Percentiles rank a stretch among this genome's conserved stretches.
phyloP scores from a whole-genome alignment of 345 rosid species.

The Hibiscus syriacus region DNA sequence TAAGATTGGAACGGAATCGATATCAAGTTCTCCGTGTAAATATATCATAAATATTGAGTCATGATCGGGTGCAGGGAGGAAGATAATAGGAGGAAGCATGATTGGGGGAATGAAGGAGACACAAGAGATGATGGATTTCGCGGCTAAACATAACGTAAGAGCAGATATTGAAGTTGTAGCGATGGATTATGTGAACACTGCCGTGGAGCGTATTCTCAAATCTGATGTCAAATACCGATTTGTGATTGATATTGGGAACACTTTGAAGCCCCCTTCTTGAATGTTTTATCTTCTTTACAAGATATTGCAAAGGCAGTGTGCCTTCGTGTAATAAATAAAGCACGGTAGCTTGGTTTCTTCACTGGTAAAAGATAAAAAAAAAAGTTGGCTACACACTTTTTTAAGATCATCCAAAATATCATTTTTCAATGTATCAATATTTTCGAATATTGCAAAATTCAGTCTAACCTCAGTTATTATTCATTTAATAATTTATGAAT shows the following conservation, averaged over 20 bases:
- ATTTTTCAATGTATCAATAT: too few species aligned
- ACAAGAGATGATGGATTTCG: constrained; percentile 56
- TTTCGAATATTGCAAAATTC: too few species aligned
- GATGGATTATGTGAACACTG: constrained; percentile 50
- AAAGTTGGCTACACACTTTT: too few species aligned
- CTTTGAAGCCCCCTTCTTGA: constrained; percentile 1
- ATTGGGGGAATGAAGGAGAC: constrained; percentile 59
- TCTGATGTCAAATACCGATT: constrained; percentile 50
- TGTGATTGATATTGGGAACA: constrained; percentile 46
- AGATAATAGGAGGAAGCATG: background rate
- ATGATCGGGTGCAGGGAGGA: background rate
- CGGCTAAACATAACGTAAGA: constrained; percentile 35
- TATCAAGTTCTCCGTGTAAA: background rate
- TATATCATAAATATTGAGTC: background rate
- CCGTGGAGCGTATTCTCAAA: constrained; percentile 40
- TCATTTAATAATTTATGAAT: too few species aligned
- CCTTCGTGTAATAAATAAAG: background rate
- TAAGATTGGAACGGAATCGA: background rate
- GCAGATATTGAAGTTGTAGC: constrained; percentile 52
- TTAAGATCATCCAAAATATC: too few species aligned
- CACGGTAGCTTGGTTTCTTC: too few species aligned
- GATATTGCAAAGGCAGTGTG: background rate
- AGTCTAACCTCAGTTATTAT: too few species aligned
- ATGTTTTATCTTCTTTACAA: background rate
- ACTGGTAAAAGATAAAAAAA: too few species aligned